These are phyloP conservation scores for Tephrocybe sp. DNA, from an alignment of 768 basidiomycete species.

Conservation along the genomic window DNA sequence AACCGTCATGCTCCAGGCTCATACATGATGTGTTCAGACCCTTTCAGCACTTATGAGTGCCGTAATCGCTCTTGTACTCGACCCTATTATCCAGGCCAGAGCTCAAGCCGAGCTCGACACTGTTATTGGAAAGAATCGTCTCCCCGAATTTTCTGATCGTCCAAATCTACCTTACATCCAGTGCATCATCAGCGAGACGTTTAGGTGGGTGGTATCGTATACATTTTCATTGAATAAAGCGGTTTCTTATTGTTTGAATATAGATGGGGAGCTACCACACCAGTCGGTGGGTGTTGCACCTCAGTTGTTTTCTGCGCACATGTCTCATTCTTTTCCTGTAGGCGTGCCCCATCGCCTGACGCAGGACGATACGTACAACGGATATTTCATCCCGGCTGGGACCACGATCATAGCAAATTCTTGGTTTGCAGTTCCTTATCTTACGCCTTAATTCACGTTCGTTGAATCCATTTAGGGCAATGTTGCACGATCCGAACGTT, in stretches of 20 bases:
- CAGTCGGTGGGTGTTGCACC: not conserved
- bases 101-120: constrained; percentile 13
- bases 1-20: not conserved
- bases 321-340: not conserved
- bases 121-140: constrained; percentile 12
- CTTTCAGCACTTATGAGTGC: constrained; percentile 6
- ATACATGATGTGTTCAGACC: not conserved
- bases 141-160: constrained; percentile 14
- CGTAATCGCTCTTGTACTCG: constrained; percentile 11
- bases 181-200: constrained; percentile 13
- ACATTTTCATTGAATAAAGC: not conserved
- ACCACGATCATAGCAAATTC: constrained; percentile 3
- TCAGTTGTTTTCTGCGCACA: not conserved
- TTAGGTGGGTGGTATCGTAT: not conserved
- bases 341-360: constrained; percentile 8
- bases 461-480: not conserved
- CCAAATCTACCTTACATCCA: constrained; percentile 13
- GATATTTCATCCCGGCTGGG: constrained; percentile 7
- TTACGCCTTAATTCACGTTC: not conserved
- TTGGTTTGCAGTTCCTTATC: not conserved
- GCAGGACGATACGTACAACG: constrained; percentile 8
- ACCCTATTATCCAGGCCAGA: constrained; percentile 15
- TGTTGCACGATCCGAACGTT: not conserved
- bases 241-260: not conserved
- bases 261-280: constrained; percentile 1